Evolutionary conservation across 140 eudicot genomes (phyloP).

Genomic region (Cichorium intybus): DNA sequence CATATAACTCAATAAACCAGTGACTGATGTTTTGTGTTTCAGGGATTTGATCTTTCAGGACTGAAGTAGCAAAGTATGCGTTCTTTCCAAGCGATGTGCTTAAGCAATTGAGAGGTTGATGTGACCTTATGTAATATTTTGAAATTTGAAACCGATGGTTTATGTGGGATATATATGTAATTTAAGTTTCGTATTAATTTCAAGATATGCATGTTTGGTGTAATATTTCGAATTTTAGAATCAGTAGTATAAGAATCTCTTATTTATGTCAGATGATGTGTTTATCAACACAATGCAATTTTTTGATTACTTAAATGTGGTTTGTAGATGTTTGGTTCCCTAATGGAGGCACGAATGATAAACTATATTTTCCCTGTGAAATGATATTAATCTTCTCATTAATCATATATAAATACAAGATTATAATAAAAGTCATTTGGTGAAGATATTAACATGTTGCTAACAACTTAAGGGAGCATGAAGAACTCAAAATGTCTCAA

Average conservation of each 20-base stretch:
- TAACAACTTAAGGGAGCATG: too few species aligned
- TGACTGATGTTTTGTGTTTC: neutral
- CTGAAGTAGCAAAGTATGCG: constrained; percentile 15
- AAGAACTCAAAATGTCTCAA: too few species aligned
- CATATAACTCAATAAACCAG: too few species aligned
- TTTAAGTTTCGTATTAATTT: constrained; percentile 1
- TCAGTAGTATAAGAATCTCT: neutral
- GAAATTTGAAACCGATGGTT: neutral
- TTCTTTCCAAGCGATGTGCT: neutral
- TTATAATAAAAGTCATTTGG: too few species aligned
- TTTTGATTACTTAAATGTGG: neutral
- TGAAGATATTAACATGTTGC: too few species aligned
- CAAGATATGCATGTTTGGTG: constrained; percentile 16
- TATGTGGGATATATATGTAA: constrained; percentile 17
- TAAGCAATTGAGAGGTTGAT: constrained; percentile 8
- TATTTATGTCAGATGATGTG: neutral
- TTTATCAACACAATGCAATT: neutral
- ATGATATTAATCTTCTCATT: too few species aligned
- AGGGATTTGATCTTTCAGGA: constrained; percentile 39
- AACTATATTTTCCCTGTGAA: too few species aligned
- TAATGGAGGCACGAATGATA: too few species aligned
- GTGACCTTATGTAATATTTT: constrained; percentile 4
- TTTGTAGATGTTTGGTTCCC: neutral
- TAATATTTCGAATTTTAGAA: constrained; percentile 10
- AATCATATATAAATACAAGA: too few species aligned